Evolutionary conservation across 139 green algal genomes (phyloP), one percentile per base, ranked within the genome.

Genomic region (Chlamydomonas schloesseri): DNA sequence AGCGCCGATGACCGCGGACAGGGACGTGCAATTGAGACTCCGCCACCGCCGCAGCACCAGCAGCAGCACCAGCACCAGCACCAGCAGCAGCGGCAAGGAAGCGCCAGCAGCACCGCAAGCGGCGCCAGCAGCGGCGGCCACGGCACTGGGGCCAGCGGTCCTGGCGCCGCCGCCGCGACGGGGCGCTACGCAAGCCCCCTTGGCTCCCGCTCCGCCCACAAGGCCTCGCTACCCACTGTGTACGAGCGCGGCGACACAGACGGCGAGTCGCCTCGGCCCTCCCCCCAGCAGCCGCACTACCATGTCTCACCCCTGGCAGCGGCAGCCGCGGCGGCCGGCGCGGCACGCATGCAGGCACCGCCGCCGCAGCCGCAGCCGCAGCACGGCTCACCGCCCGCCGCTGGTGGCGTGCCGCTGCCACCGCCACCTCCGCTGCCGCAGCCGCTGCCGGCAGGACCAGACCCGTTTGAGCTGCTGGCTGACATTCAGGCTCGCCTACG

Each of bases 401-500:
- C 42, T 8, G 42, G 42, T 8, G 42, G 42, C 42, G 42, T 50
- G 6, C 42, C 42, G 42, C 42, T 50, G 42, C 42, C 42, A 15
- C 60, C 60, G 2, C 24, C 60, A 15, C 60, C 64, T 10, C 64
- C 64, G n/a, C n/a, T n/a, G 29, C 29, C n/a, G 29, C n/a, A 1
- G 29, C 4, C 29, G 29, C 13, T 29, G 4, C 1, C 64, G 26
- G 31, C 67, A 33, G 47, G 36, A 37, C 70, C 36, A 29, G 81
- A 79, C 28, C n/a, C 81, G 3, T 60, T 62, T 29, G 47, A 50
- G 3, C 55, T 87, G 26, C 68, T 87, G n/a, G 24, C 46, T 6
- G 70, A 78, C 53, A 87, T 87, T 8, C 69, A 87, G 21, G 69
- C 69, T 13, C 57, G 69, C 28, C 81, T 87, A 2, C 69, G 81